Percentiles rank a stretch among this genome's conserved stretches.
These are phyloP conservation scores for Cercospora sesami DNA, from an alignment of 2,329 filamentous ascomycete genomes.

Conservation along the genomic window DNA sequence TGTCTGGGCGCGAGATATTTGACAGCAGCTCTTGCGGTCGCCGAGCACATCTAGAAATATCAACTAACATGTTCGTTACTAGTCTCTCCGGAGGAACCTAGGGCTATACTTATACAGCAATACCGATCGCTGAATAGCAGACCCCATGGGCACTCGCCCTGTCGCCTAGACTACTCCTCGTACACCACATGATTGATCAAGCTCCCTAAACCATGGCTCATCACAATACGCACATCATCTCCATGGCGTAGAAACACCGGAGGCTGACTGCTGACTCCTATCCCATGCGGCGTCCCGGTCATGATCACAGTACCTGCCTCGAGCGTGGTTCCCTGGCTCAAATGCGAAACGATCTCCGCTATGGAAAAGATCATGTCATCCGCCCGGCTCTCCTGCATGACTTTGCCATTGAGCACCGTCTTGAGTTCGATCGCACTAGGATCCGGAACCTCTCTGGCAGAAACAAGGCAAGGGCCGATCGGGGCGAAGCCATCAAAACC, in stretches of 20 bases:
- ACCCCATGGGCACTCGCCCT: neutral
- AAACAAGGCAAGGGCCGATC: constrained; percentile 53
- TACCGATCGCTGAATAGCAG: neutral
- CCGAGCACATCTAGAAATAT: neutral
- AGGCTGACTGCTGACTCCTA: constrained; percentile 38
- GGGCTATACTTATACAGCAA: neutral
- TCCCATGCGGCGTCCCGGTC: constrained; percentile 48
- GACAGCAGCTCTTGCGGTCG: neutral
- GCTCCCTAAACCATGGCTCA: constrained; percentile 20
- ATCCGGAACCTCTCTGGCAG: constrained; percentile 44
- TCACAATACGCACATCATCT: constrained; percentile 26
- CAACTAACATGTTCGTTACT: neutral
- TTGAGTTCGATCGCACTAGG: constrained; percentile 41
- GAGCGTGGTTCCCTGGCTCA: constrained; percentile 44
- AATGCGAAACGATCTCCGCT: constrained; percentile 19
- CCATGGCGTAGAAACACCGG: constrained; percentile 27
- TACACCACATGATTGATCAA: constrained; percentile 19
- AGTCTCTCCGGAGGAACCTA: neutral
- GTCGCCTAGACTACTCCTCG: constrained; percentile 7
- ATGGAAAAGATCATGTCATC: constrained; percentile 41
- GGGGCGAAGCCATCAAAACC: constrained; percentile 60
- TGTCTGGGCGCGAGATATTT: neutral
- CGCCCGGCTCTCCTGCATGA: constrained; percentile 37
- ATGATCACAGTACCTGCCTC: constrained; percentile 46
- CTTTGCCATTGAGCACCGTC: constrained; percentile 52